These are phyloP conservation scores for Cryptosporidium parvum DNA, from an alignment of 169 alveolate species.

Conservation along the genomic window DNA sequence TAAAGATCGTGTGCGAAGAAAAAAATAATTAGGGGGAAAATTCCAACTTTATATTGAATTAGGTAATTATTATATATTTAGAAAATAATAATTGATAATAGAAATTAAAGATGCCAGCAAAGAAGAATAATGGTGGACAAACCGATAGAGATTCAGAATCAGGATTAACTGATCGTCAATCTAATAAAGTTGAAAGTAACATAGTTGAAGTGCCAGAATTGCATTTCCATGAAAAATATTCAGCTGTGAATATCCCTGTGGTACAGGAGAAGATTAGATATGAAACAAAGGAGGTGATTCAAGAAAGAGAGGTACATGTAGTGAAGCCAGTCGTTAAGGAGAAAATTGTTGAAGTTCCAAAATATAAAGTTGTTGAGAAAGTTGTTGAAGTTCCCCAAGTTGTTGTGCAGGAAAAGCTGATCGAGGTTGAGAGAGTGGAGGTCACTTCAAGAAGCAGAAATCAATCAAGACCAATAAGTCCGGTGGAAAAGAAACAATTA, in stretches of 20 bases:
- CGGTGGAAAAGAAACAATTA: constrained; percentile 52
- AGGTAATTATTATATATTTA: not conserved
- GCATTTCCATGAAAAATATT: constrained; percentile 67
- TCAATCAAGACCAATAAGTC: constrained; percentile 26
- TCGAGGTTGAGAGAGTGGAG: constrained; percentile 84
- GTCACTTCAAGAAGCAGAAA: constrained; percentile 25
- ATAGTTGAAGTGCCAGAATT: constrained; percentile 92
- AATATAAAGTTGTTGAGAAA: constrained; percentile 89
- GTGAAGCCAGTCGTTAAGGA: constrained; percentile 90
- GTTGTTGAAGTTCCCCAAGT: constrained; percentile 91
- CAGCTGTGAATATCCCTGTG: constrained; percentile 78
- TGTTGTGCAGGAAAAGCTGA: constrained; percentile 88
- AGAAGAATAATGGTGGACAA: constrained; percentile 49
- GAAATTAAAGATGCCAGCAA: constrained; percentile 34
- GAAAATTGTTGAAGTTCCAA: constrained; percentile 91
- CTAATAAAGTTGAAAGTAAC: constrained; percentile 76
- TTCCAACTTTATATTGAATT: not conserved
- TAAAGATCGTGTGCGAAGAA: constrained; percentile 24
- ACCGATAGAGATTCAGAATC: constrained; percentile 39
- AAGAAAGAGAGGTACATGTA: constrained; percentile 88
- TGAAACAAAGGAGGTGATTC: constrained; percentile 87
- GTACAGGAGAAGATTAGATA: constrained; percentile 91
- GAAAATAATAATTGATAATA: not conserved
- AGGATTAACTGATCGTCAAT: not conserved
- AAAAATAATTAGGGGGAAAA: constrained; percentile 14